Evolutionary conservation across 75 land plant genomes (phyloP).

Genomic region (Selaginella tamariscina): DNA sequence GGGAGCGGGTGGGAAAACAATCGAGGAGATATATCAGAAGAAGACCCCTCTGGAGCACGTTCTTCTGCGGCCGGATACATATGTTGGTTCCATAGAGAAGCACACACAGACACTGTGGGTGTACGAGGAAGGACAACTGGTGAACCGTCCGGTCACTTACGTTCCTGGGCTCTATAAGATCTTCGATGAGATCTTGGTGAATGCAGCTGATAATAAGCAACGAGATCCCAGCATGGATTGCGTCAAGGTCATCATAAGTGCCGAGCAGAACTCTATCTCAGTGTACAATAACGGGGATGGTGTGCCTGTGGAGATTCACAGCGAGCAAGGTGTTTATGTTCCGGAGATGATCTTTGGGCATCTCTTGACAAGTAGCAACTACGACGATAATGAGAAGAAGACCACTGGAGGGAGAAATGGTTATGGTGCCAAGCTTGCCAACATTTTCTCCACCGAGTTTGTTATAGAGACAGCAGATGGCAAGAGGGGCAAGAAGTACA

Average conservation of each 20-base stretch:
- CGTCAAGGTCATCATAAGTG: constrained; percentile 49
- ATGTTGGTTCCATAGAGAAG: constrained; percentile 90
- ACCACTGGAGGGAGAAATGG: constrained; percentile 98
- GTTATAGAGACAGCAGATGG: constrained; percentile 95
- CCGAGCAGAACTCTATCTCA: constrained; percentile 50
- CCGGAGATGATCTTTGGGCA: constrained; percentile 97
- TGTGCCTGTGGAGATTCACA: constrained; percentile 87
- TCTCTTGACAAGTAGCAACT: constrained; percentile 86
- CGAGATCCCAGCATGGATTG: constrained; percentile 76
- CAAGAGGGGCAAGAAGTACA: constrained; percentile 62
- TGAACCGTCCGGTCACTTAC: constrained; percentile 41
- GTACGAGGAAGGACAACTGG: constrained; percentile 50
- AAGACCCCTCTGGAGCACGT: constrained; percentile 94
- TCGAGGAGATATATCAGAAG: constrained; percentile 96
- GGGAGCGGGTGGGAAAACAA: constrained; percentile 45
- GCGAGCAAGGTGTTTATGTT: constrained; percentile 89
- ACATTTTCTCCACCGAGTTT: constrained; percentile 93
- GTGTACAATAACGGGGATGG: constrained; percentile 92
- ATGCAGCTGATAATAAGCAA: constrained; percentile 98
- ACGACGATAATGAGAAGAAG: constrained; percentile 84
- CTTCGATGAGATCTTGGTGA: constrained; percentile 94
- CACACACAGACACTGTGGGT: constrained; percentile 90
- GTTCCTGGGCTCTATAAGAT: constrained; percentile 99
- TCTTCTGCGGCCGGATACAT: constrained; percentile 94
- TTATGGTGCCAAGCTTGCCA: constrained; percentile 76